Conservation (phyloP, 495 filamentous ascomycete species). For the Trichoderma parareesei region DNA sequence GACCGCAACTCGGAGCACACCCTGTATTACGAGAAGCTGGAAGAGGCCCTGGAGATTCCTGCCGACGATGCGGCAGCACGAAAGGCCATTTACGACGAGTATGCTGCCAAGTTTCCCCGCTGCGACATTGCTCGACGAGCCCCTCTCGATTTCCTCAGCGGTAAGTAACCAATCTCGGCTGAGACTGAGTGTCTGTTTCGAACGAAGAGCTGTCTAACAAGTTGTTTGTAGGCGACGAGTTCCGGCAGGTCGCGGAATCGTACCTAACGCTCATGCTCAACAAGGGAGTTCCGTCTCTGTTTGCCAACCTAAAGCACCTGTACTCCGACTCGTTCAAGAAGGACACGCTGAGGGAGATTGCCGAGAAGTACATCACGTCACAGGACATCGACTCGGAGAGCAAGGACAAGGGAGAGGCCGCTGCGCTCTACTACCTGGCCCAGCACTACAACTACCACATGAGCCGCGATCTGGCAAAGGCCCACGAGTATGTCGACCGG, state of each 20-base stretch:
- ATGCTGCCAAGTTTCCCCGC: slow-evolving; percentile 69
- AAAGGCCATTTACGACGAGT: slow-evolving; percentile 71
- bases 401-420: slow-evolving; percentile 54
- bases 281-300: slow-evolving; percentile 94
- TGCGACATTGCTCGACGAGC: slow-evolving; percentile 79
- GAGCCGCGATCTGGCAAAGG: slow-evolving; percentile 74
- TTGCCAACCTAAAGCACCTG: slow-evolving; percentile 90
- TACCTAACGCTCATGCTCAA: slow-evolving; percentile 84
- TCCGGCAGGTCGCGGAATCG: slow-evolving; percentile 65
- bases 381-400: slow-evolving; percentile 25
- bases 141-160: slow-evolving; percentile 83
- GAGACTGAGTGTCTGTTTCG: slow-evolving; percentile 14
- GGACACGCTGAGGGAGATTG: slow-evolving; percentile 62
- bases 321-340: slow-evolving; percentile 73
- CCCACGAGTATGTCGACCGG: slow-evolving; percentile 73
- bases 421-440: slow-evolving; percentile 83
- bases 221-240: slow-evolving; percentile 54
- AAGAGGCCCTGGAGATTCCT: slow-evolving; percentile 56
- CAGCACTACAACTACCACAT: slow-evolving; percentile 94
- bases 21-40: slow-evolving; percentile 73
- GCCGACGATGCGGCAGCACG: slow-evolving; percentile 50
- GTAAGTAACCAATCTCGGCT: slow-evolving; percentile 27
- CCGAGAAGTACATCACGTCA: slow-evolving; percentile 58
- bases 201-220: background rate
- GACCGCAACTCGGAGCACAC: slow-evolving; percentile 84